A percentile compares a stretch with the other conserved stretches of the same genome.
These are phyloP conservation scores for Draba incana DNA, from an alignment of 345 rosid genomes.

Conservation along the genomic window DNA sequence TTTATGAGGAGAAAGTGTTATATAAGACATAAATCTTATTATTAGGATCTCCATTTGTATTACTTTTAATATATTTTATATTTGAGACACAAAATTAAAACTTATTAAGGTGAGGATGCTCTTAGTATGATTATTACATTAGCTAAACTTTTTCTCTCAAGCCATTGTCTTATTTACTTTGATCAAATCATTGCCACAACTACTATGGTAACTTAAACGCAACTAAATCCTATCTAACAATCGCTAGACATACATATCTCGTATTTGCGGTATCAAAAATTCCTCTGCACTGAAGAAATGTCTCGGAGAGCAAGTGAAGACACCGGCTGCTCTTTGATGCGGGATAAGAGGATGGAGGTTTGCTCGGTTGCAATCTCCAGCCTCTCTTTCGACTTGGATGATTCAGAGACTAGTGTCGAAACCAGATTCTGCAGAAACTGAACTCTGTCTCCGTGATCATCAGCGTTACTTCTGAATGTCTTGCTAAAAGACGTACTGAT, in stretches of 20 bases:
- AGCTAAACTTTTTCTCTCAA: constrained; percentile 22
- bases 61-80: too few species aligned
- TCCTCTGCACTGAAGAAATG: constrained; percentile 36
- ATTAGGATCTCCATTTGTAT: too few species aligned
- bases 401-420: constrained; percentile 67
- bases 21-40: too few species aligned
- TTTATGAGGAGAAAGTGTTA: too few species aligned
- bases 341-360: constrained; percentile 70
- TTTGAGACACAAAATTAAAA: too few species aligned
- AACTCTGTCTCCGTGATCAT: constrained; percentile 63
- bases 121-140: background rate
- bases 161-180: constrained; percentile 19
- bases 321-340: constrained; percentile 76
- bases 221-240: constrained; percentile 8
- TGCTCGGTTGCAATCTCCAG: constrained; percentile 78
- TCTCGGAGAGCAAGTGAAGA: constrained; percentile 37
- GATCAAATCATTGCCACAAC: background rate
- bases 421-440: constrained; percentile 80
- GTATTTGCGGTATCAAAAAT: constrained; percentile 33
- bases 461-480: constrained; percentile 48
- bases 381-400: constrained; percentile 85
- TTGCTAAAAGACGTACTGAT: constrained; percentile 55
- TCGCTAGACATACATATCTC: background rate
- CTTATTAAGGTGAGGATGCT: too few species aligned
- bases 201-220: constrained; percentile 4